Evolutionary conservation across 2,329 filamentous ascomycete genomes (phyloP).

Genomic region (Diaporthe aspalathi): DNA sequence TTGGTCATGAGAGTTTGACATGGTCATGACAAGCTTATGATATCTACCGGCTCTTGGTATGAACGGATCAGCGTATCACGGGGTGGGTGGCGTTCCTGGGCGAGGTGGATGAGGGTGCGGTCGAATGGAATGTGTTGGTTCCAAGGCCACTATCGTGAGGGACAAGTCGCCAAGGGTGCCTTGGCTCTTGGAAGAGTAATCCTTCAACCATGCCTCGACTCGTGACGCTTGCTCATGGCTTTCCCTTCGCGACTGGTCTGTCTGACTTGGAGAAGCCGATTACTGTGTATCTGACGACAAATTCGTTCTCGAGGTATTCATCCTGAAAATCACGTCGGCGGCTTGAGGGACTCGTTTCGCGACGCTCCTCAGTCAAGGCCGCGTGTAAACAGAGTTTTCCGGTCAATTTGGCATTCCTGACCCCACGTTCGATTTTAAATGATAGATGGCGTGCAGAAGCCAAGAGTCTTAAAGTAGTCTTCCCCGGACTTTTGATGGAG

Average conservation of each 20-base stretch:
- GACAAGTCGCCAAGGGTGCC: slow-evolving; percentile 30
- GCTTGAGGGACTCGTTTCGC: neutral
- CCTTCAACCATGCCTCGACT: slow-evolving; percentile 9
- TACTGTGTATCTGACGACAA: neutral
- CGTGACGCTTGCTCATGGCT: neutral
- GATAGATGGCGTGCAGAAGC: slow-evolving; percentile 9
- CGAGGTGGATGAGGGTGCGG: slow-evolving; percentile 20
- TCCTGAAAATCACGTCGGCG: neutral
- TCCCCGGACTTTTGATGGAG: slow-evolving; percentile 11
- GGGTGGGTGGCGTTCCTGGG: slow-evolving; percentile 18
- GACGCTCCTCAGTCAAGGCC: neutral
- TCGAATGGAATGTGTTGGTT: slow-evolving; percentile 14
- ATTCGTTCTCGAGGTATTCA: no score
- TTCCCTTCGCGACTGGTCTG: neutral
- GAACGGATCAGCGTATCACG: slow-evolving; percentile 2
- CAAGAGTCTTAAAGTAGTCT: neutral
- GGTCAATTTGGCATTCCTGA: slow-evolving; percentile 18
- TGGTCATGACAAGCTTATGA: neutral
- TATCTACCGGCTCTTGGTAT: slow-evolving; percentile 27
- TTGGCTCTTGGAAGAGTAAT: slow-evolving; percentile 26
- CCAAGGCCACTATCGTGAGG: slow-evolving; percentile 17
- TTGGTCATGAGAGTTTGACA: neutral
- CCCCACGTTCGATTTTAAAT: neutral
- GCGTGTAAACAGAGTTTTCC: neutral
- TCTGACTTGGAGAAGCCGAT: neutral